Conservation (phyloP, 495 filamentous ascomycete species). For the Penicillium robsamsonii region DNA sequence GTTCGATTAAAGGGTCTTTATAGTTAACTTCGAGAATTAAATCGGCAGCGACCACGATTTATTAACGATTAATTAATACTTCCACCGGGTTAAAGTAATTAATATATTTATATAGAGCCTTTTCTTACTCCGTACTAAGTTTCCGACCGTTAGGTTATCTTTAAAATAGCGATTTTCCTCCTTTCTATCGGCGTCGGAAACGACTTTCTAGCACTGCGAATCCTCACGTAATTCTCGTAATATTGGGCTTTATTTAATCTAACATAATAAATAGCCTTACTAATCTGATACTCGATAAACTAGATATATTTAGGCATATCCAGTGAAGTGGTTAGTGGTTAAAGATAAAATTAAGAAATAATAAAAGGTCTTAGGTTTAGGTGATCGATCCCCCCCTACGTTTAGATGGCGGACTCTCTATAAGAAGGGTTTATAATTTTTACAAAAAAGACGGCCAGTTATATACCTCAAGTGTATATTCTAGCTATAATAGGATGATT, state of each 20-base stretch:
- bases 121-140: background rate
- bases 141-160: background rate
- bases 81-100: background rate
- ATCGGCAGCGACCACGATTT: background rate
- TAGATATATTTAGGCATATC: background rate
- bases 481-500: no score
- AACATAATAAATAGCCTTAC: no score
- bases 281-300: no score
- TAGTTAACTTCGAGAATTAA: background rate
- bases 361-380: background rate
- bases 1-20: background rate
- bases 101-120: background rate
- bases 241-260: background rate
- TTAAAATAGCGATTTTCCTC: background rate
- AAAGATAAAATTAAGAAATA: background rate
- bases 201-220: background rate
- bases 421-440: background rate
- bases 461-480: no score
- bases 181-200: background rate
- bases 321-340: background rate
- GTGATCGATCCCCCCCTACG: background rate
- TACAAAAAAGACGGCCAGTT: no score
- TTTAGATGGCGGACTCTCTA: background rate
- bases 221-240: background rate
- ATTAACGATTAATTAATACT: background rate